Evolutionary conservation across 176 grass and related monocot genomes (phyloP).

Genomic region (Eragrostis nindensis): DNA sequence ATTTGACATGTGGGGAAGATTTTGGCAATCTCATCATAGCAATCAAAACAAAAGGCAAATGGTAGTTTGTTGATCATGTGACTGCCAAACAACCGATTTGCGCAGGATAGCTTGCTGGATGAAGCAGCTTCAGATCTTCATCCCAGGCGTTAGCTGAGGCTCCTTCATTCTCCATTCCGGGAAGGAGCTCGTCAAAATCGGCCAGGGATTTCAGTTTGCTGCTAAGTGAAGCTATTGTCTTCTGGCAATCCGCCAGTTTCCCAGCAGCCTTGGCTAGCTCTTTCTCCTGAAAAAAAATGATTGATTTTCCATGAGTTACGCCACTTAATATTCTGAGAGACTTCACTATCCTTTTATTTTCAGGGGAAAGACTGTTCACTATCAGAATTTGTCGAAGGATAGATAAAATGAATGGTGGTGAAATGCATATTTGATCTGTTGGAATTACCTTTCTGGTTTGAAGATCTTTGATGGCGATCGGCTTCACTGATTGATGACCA

Average conservation of each 20-base stretch:
- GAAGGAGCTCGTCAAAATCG: slow-evolving; percentile 66
- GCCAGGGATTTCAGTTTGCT: slow-evolving; percentile 69
- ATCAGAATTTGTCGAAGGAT: background rate
- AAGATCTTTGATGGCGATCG: slow-evolving; percentile 42
- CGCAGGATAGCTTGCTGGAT: slow-evolving; percentile 33
- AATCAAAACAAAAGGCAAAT: slow-evolving; percentile 26
- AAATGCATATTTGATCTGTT: background rate
- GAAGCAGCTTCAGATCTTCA: slow-evolving; percentile 33
- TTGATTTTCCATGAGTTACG: slow-evolving; percentile 8
- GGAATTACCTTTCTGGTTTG: slow-evolving; percentile 66
- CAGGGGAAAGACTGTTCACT: background rate
- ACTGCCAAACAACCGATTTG: slow-evolving; percentile 45
- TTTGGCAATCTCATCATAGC: slow-evolving; percentile 26
- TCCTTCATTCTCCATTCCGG: slow-evolving; percentile 38
- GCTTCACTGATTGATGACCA: slow-evolving; percentile 40
- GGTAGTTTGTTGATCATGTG: slow-evolving; percentile 28
- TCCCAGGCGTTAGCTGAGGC: slow-evolving; percentile 30
- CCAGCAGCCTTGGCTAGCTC: slow-evolving; percentile 59
- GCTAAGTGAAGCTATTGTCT: slow-evolving; percentile 85
- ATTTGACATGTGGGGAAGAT: slow-evolving; percentile 31
- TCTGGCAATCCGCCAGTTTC: slow-evolving; percentile 87
- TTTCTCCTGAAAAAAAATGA: slow-evolving; percentile 57
- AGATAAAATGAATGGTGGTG: slow-evolving; percentile 1
- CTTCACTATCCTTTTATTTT: too few relatives aligned
- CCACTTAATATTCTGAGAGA: background rate